phyloP scores from a whole-genome alignment of 768 basidiomycete species.

The Kwoniella heveanensis region DNA sequence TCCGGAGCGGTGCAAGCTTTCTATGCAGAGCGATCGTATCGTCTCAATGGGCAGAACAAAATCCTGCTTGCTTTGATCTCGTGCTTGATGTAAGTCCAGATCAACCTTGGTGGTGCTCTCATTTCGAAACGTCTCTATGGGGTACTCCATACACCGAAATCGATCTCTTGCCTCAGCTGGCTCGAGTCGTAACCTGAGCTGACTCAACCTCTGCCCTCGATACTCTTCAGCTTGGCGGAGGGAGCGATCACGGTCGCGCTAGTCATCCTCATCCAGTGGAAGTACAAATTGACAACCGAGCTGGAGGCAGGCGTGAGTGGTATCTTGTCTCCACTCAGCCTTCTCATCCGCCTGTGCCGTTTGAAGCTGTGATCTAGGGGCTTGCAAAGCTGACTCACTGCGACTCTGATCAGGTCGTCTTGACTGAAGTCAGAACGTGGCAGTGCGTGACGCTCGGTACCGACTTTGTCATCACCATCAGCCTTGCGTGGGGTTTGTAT shows the following conservation, averaged over 20 bases:
- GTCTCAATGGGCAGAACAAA: slow-evolving; percentile 6
- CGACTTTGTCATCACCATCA: too few relatives aligned
- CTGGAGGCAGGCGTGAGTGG: background rate
- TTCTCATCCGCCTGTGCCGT: background rate
- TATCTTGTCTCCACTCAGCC: background rate
- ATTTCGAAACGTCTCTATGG: too few relatives aligned
- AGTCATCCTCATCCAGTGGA: background rate
- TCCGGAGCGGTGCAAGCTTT: slow-evolving; percentile 3
- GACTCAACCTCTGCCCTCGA: too few relatives aligned
- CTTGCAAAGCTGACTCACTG: too few relatives aligned
- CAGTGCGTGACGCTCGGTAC: too few relatives aligned
- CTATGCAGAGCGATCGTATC: slow-evolving; percentile 5
- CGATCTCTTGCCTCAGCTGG: too few relatives aligned
- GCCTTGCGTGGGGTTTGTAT: too few relatives aligned
- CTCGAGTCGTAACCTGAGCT: too few relatives aligned
- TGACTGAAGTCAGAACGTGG: background rate
- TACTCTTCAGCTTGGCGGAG: background rate
- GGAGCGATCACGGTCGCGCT: background rate
- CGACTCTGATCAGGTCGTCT: background rate
- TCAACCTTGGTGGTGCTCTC: too few relatives aligned
- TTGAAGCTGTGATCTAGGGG: background rate
- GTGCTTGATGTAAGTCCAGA: background rate
- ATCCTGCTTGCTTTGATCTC: background rate
- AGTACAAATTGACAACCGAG: background rate
- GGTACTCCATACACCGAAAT: too few relatives aligned